Evolutionary conservation across 805 yeast genomes (phyloP).

Genomic region (Nakazawaea pomicola): DNA sequence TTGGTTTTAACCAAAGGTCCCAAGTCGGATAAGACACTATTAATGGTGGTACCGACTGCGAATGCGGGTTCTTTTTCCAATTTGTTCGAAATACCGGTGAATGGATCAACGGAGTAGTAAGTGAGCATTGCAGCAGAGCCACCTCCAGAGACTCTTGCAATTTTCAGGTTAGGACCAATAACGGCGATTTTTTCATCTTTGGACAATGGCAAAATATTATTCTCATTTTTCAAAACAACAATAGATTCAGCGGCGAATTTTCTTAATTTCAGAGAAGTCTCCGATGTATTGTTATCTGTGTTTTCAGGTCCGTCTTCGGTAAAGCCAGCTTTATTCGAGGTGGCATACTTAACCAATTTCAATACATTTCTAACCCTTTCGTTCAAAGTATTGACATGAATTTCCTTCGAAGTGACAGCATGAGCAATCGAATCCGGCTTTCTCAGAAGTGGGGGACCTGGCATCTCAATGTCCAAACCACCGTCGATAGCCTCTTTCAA

Average conservation of each 20-base stretch:
- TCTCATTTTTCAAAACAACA: constrained; percentile 53
- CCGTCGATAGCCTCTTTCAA: constrained; percentile 33
- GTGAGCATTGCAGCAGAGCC: constrained; percentile 54
- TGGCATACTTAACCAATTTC: constrained; percentile 39
- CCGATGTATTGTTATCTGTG: constrained; percentile 40
- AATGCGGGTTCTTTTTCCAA: constrained; percentile 15
- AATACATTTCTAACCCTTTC: constrained; percentile 44
- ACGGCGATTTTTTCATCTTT: constrained; percentile 39
- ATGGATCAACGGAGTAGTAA: constrained; percentile 45
- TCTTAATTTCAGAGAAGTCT: constrained; percentile 37
- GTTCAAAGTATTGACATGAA: constrained; percentile 37
- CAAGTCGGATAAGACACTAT: constrained; percentile 19
- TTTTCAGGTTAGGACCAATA: constrained; percentile 57
- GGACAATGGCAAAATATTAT: constrained; percentile 39
- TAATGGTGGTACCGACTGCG: constrained; percentile 18
- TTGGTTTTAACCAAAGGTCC: constrained; percentile 18
- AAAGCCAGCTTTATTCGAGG: constrained; percentile 30
- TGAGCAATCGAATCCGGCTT: constrained; percentile 31
- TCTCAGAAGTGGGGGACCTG: constrained; percentile 37
- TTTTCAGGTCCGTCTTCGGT: constrained; percentile 34
- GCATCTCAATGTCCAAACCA: constrained; percentile 42
- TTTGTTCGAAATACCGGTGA: constrained; percentile 35
- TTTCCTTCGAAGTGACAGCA: constrained; percentile 35
- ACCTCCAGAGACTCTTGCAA: constrained; percentile 50
- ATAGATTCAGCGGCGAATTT: constrained; percentile 44